phyloP scores from a whole-genome alignment of 352 stramenopile species.

The Pythium periplocum region DNA sequence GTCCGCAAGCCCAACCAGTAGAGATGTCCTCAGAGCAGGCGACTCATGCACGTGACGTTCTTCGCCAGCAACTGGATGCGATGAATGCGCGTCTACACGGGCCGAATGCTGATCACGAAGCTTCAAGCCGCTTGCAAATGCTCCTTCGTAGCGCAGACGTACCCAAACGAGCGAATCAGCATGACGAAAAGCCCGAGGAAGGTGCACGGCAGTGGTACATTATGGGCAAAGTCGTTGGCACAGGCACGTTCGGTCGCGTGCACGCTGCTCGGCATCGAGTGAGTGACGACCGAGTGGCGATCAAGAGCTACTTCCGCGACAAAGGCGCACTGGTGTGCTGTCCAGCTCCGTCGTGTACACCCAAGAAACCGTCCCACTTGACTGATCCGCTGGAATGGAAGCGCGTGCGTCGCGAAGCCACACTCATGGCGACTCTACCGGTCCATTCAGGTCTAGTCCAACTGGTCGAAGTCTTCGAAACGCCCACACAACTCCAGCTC shows the following conservation, averaged over 20 bases:
- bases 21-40: neutral
- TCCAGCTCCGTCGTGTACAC: conserved; percentile 1
- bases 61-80: neutral
- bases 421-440: conserved; percentile 31
- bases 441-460: conserved; percentile 38
- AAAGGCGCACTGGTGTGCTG: conserved; percentile 31
- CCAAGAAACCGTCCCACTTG: neutral
- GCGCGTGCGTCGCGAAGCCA: conserved; percentile 49
- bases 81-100: neutral
- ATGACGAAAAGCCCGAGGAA: neutral
- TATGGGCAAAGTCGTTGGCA: conserved; percentile 38
- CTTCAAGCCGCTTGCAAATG: neutral
- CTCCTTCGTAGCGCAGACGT: no score
- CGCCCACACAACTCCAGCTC: conserved; percentile 43
- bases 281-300: conserved; percentile 34
- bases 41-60: neutral
- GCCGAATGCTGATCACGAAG: neutral
- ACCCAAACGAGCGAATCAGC: no score
- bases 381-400: conserved; percentile 49
- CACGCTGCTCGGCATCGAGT: conserved; percentile 37
- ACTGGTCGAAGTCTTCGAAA: conserved; percentile 61
- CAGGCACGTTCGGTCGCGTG: conserved; percentile 52
- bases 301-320: conserved; percentile 61
- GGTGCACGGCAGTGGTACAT: conserved; percentile 31
- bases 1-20: no score